phyloP scores from a whole-genome alignment of 805 yeast species.

The Candida golubevii region DNA sequence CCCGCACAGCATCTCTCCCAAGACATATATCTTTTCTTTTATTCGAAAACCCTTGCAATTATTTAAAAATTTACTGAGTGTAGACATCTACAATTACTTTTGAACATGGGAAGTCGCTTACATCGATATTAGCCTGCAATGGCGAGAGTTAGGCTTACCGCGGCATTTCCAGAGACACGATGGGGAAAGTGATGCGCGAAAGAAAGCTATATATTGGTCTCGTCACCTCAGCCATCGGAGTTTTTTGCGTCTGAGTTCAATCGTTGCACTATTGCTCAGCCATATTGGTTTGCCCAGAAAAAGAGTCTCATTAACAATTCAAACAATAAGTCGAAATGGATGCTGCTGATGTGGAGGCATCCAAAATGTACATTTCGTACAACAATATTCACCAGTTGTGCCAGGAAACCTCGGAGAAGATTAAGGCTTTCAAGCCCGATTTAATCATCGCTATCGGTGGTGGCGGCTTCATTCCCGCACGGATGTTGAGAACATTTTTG shows the following conservation, averaged over 20 bases:
- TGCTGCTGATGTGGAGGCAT: constrained; percentile 18
- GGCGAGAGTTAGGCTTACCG: constrained; percentile 1
- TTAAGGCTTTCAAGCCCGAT: constrained; percentile 39
- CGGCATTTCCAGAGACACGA: constrained; percentile 5
- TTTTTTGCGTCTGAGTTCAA: constrained; percentile 7
- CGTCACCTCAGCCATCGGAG: constrained; percentile 6
- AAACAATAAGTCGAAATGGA: constrained; percentile 11
- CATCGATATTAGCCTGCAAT: too few species aligned
- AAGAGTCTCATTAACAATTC: not conserved
- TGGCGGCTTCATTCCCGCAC: constrained; percentile 97
- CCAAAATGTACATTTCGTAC: constrained; percentile 58
- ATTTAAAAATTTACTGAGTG: too few species aligned
- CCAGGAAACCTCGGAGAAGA: constrained; percentile 56
- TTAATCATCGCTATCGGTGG: constrained; percentile 91
- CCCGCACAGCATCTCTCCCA: too few species aligned
- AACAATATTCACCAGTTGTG: constrained; percentile 81
- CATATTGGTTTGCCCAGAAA: constrained; percentile 1
- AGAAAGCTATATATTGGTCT: constrained; percentile 1
- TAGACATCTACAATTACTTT: too few species aligned
- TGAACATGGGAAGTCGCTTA: too few species aligned
- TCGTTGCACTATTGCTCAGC: constrained; percentile 2
- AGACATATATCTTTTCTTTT: too few species aligned
- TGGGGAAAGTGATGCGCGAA: constrained; percentile 6
- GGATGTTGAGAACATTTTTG: constrained; percentile 89
- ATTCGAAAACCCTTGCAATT: too few species aligned